Conservation (phyloP, 2,329 filamentous ascomycete species). For the Pezicula rhizophila region DNA sequence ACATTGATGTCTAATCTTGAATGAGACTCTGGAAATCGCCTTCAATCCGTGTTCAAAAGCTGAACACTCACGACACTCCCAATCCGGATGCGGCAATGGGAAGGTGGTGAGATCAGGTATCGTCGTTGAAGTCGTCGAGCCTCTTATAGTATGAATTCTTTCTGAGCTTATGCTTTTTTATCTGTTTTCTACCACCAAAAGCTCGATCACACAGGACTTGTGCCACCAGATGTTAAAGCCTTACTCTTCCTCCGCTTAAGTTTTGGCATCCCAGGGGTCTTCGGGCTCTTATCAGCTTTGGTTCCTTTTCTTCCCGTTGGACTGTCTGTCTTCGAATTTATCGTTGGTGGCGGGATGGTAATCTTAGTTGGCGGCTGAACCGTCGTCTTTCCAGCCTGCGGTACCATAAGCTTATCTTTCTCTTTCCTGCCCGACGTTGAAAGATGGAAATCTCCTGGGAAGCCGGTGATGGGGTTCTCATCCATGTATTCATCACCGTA, state of each 20-base stretch:
- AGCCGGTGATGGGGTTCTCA: constrained; percentile 61
- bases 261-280: constrained; percentile 28
- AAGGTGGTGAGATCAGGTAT: too few relatives aligned
- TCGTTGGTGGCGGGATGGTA: constrained; percentile 11
- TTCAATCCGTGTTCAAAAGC: too few relatives aligned
- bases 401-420: constrained; percentile 20
- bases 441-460: constrained; percentile 60
- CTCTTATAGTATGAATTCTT: too few relatives aligned
- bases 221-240: constrained; percentile 10
- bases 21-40: too few relatives aligned
- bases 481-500: constrained; percentile 62
- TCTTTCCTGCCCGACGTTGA: constrained; percentile 49
- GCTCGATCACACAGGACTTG: constrained; percentile 14
- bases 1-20: too few relatives aligned
- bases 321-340: constrained; percentile 22
- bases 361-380: constrained; percentile 11
- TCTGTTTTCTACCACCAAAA: too few relatives aligned
- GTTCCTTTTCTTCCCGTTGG: constrained; percentile 21
- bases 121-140: too few relatives aligned
- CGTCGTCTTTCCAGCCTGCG: constrained; percentile 10
- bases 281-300: constrained; percentile 26
- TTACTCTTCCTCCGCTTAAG: constrained; percentile 34
- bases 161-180: too few relatives aligned
- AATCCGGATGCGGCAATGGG: too few relatives aligned
- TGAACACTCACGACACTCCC: too few relatives aligned